Base-by-base conservation (phyloP, 768 basidiomycete genomes). In the Sarcomyxa edulis region DNA sequence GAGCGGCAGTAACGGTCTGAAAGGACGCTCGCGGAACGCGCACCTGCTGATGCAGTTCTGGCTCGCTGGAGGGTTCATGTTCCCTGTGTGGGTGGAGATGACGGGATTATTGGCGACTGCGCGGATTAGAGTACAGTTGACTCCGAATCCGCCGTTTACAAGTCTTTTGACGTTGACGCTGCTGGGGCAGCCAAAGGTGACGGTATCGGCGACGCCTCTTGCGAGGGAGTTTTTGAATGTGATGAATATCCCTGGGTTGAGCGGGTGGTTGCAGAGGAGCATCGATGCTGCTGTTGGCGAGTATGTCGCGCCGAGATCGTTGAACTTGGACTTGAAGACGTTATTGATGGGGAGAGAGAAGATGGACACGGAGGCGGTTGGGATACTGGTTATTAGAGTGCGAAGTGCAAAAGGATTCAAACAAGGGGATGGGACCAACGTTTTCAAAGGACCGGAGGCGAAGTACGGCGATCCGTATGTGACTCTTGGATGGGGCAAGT, bases 201-300 rank as follows among this genome's bases (percentile, higher is more conserved):
- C 73, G 15, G 63, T 84, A 21, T 77, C 76, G 14, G 82, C 77
- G 32, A 76, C 78, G 2, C 83, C 86, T 0, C 65, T 88, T 45
- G 64, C 72, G 31, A 72, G 68, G 46, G 55, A 66, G 6, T 72
- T 85, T n/a, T 68, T 84, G 11, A 86, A 88, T 53, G 64, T 89
- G n/a, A 78, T 89, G 69, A 81, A 89, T 56, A 53, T 89, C 1
- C 86, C 86, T 0, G 72, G 78, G 36, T 58, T 90, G 35, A 80
- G 76, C 2, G 66, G 69, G 0, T 88, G 84, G 68, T 63, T 89
- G 21, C 78, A 84, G 48, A 72, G 66, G 36, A 70, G 75, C 3
- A 80, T 89, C 44, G 75, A 84, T 26, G 69, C 75, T 5, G 81
- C 74, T 1, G 60, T 77, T 3, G 69, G 68, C 4, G 72, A 71